Evolutionary conservation across 139 green algal genomes (phyloP).

Genomic region (Chlorokybus atmophyticus): DNA sequence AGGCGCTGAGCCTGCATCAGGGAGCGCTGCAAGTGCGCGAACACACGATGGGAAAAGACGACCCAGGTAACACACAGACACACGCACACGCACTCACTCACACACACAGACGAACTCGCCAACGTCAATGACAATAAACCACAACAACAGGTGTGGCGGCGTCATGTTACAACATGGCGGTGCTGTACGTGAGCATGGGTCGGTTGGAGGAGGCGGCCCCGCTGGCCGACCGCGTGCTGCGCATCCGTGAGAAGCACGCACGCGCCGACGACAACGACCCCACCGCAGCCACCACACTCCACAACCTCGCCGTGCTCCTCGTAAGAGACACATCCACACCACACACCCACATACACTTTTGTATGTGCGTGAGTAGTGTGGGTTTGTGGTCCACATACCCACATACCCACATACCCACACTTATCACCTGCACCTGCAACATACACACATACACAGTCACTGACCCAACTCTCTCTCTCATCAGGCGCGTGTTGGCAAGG

Average conservation of each 20-base stretch:
- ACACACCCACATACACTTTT: no score
- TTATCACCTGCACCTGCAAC: no score
- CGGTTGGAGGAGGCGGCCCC: neutral
- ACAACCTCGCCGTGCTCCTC: no score
- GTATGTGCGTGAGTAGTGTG: no score
- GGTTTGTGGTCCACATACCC: no score
- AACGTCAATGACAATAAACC: neutral
- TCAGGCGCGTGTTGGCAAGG: no score
- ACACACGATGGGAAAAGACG: neutral
- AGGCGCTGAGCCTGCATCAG: constrained; percentile 11
- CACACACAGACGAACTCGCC: neutral
- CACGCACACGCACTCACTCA: neutral
- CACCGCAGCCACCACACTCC: no score
- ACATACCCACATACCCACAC: no score
- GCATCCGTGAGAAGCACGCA: neutral
- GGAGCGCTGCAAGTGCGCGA: constrained; percentile 5
- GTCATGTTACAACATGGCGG: neutral
- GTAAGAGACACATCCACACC: no score
- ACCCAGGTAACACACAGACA: neutral
- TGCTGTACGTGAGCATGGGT: neutral
- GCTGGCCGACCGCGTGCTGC: neutral
- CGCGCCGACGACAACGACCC: neutral
- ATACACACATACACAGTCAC: no score
- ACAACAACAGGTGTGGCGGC: neutral
- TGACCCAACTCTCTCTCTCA: no score